A percentile compares a stretch with the other conserved stretches of the same genome.
Evolutionary conservation across 768 basidiomycete genomes (phyloP).

Genomic region (Boletus reticuloceps): DNA sequence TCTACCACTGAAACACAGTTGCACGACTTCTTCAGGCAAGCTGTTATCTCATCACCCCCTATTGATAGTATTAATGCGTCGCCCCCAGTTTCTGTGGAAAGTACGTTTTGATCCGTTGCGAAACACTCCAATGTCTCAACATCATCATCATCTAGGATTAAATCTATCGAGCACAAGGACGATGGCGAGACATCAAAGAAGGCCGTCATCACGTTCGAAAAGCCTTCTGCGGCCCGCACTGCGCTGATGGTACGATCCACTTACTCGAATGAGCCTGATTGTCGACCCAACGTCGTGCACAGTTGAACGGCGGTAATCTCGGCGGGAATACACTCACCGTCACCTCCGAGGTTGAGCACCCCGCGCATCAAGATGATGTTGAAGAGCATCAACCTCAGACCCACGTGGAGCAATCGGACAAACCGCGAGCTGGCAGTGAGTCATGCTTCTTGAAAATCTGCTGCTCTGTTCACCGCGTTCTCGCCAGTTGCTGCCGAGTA

Average conservation of each 20-base stretch:
- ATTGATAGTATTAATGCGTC: not conserved
- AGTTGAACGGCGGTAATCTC: constrained; percentile 76
- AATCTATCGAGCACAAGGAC: constrained; percentile 55
- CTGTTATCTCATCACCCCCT: not conserved
- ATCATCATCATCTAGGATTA: constrained; percentile 46
- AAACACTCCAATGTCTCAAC: constrained; percentile 1
- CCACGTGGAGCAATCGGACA: constrained; percentile 77
- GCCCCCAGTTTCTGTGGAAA: constrained; percentile 84
- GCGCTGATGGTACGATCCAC: constrained; percentile 64
- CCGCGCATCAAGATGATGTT: constrained; percentile 48
- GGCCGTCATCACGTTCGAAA: constrained; percentile 84
- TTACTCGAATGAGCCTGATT: rapidly evolving
- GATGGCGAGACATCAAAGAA: constrained; percentile 36
- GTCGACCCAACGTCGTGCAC: not conserved
- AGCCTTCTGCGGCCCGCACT: constrained; percentile 78
- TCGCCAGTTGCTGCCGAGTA: constrained; percentile 84
- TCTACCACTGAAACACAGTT: constrained; percentile 66
- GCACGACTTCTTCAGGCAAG: constrained; percentile 79
- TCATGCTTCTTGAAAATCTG: not conserved
- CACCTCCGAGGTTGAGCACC: constrained; percentile 61
- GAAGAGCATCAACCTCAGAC: constrained; percentile 27
- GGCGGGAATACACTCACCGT: constrained; percentile 71
- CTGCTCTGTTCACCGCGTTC: too few relatives aligned
- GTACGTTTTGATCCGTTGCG: constrained; percentile 35
- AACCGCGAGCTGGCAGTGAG: constrained; percentile 84